Evolutionary conservation across 148 eudicot genomes (phyloP), one percentile per base, ranked within the genome.

Genomic region (Fagopyrum esculentum): DNA sequence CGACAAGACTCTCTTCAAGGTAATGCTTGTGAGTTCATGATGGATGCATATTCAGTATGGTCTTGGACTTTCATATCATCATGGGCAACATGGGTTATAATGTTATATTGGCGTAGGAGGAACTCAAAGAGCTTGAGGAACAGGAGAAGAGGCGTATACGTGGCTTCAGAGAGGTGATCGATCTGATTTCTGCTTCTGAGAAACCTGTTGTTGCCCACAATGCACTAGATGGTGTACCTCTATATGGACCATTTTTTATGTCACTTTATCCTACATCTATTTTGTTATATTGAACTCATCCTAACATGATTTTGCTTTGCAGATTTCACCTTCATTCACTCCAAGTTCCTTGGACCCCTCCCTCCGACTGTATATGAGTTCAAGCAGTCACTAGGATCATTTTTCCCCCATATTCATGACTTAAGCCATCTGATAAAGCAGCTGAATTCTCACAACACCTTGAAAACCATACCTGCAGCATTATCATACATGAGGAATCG

Each of bases 101-200:
- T 22, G 26, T 40, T 16, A 75, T 26, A n/a, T 46, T 60, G 15
- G 17, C 56, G 51, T 75, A 90, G 94, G 82, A 81, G 77, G 97
- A 96, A 69, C 85, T 87, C 77, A 78, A 85, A 77, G 76, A 72
- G 75, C 78, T 73, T 72, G 98, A 95, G 82, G 88, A 90, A 74
- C 89, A 84, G 76, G 86, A 87, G 74, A 85, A 82, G 80, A 89
- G 73, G 76, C 93, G 78, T 13, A 77, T 86, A 43, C 89, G 93
- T 78, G 99, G 99, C 66, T 96, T 96, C 79, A 84, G 97, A 22
- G 98, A 92, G 87, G 98, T 96, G 91, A 82, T 96, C 49, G 98
- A 96, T 80, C 70, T 88, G 80, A 88, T 96, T 82, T 89, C 97
- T 68, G 78, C 93, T 83, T 92, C 98, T 68, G 84, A 81, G 88